Base-by-base conservation (phyloP, 2,329 filamentous ascomycete genomes). In the Leptodontidium sp. region DNA sequence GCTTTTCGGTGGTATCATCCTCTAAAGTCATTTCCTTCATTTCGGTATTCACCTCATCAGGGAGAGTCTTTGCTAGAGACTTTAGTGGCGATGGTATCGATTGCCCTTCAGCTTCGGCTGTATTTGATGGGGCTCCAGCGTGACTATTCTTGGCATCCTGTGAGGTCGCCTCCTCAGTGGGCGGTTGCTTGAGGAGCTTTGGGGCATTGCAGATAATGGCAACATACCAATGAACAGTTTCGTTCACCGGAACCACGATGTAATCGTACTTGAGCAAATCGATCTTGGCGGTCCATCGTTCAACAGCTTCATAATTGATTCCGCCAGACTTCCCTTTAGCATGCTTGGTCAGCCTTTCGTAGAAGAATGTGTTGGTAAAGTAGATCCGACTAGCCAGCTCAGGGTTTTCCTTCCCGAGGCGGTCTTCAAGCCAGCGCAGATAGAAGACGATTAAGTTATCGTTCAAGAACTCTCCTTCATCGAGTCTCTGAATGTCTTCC, bases 331-430 rank as follows among this genome's bases (percentile, higher is more conserved):
- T 81, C 45, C 87, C 84, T 67, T 84, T 84, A 17, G 81, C 79
- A 8, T 80, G 80, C 40, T 88, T 90, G 21, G 87, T 93, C 55
- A 98, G 84, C 59, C 90, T 91, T 24, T 91, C 88, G 77, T 92
- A 98, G 80, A 98, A 98, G 80, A 93, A 97, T 0, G 93, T 96
- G 78, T 94, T 98, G 83, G 97, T 95, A 74, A 97, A 92, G 78
- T 97, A 93, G 3, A 97, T 88, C 63, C 89, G 88, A 68, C 88
- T 83, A 0, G 89, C 82, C 4, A 90, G 74, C 57, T 88, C 82
- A 0, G 87, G 85, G 1, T 85, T 83, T 12, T 85, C 82, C 49
- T 82, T 79, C 71, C 88, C 85, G 45, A 91, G 79, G 52, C 86
- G 80, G 67, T 86, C 82, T 76, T 94, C 89, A 6, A 95, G 82